Conservation (phyloP, 2,329 filamentous ascomycete species). For the Emergomyces orientalis region DNA sequence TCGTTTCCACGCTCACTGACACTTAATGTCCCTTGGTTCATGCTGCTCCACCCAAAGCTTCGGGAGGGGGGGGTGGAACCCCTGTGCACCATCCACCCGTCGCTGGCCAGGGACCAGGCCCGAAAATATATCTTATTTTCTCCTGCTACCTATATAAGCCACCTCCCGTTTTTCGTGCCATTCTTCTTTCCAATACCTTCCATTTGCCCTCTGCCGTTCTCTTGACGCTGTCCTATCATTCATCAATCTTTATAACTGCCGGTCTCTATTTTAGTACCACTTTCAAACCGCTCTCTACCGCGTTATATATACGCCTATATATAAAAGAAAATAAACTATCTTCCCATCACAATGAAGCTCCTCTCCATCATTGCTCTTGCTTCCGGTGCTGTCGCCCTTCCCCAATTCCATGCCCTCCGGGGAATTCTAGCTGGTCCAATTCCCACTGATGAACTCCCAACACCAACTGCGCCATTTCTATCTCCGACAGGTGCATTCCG, state of each 20-base stretch:
- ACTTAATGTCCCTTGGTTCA: neutral
- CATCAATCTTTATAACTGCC: neutral
- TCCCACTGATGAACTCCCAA: neutral
- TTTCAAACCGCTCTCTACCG: too few relatives aligned
- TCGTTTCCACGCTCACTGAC: neutral
- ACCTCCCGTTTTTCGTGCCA: neutral
- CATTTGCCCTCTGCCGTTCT: neutral
- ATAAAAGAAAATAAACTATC: neutral
- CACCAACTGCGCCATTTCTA: neutral
- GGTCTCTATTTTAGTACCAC: neutral
- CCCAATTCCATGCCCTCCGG: neutral
- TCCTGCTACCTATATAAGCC: neutral
- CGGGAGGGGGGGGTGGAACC: neutral
- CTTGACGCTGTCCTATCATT: neutral
- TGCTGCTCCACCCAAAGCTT: neutral
- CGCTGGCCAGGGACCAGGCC: neutral
- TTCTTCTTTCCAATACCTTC: neutral
- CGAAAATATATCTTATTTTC: neutral
- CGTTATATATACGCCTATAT: neutral
- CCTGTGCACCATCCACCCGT: neutral
- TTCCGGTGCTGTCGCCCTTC: slow-evolving; percentile 4
- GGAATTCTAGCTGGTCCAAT: neutral
- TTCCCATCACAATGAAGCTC: slow-evolving; percentile 11
- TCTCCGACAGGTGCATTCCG: neutral
- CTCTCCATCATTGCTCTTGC: slow-evolving; percentile 10